Conservation (phyloP, 208 protist genomes). For the Crithidia mellificae region DNA sequence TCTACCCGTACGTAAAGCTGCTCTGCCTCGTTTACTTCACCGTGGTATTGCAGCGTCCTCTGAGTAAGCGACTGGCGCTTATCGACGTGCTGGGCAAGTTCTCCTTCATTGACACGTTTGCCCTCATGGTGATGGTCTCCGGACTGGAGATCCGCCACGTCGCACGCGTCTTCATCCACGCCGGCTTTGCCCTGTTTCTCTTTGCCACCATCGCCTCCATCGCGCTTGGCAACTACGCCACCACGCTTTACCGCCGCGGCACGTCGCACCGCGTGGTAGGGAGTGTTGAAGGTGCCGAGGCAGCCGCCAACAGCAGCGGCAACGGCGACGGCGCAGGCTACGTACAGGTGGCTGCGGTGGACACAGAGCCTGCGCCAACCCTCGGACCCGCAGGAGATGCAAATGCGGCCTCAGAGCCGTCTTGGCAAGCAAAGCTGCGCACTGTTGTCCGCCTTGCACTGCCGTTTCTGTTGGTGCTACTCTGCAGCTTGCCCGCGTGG, state of each 20-base stretch:
- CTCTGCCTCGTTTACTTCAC: constrained; percentile 63
- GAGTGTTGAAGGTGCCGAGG: background rate
- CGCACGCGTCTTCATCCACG: constrained; percentile 42
- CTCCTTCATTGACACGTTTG: constrained; percentile 92
- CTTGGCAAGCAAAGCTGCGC: background rate
- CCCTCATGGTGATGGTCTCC: constrained; percentile 92
- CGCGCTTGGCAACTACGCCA: constrained; percentile 68
- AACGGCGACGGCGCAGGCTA: background rate
- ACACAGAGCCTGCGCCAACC: background rate
- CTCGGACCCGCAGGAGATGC: background rate
- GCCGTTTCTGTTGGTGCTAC: constrained; percentile 15
- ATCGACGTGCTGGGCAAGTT: constrained; percentile 94
- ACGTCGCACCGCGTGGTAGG: constrained; percentile 24
- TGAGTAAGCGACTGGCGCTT: constrained; percentile 51
- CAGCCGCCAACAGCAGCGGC: background rate
- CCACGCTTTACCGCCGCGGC: constrained; percentile 46
- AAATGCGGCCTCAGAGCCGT: no score
- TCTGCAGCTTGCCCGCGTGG: constrained; percentile 43
- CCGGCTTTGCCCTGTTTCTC: constrained; percentile 68
- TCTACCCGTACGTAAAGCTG: constrained; percentile 95
- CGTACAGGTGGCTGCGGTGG: background rate
- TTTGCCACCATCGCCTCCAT: constrained; percentile 56
- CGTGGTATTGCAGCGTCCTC: constrained; percentile 47
- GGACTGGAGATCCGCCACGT: constrained; percentile 69
- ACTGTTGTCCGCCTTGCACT: no score